Conservation (phyloP, 176 grass and related monocot species). For the maize (Zea mays) region Zm-B73-REFERENCE-NAM-5.0 NC_050098.1:193592001-193592500, state of each 20-base stretch:
- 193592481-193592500: constrained; percentile 42
- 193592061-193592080: constrained; percentile 52
- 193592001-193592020: background rate
- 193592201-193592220: constrained; percentile 61
- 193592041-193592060: constrained; percentile 33
- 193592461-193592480: constrained; percentile 38
- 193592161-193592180: constrained; percentile 53
- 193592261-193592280: constrained; percentile 37
- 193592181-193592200: constrained; percentile 45
- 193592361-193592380: constrained; percentile 49
- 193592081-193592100: constrained; percentile 37
- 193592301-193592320: constrained; percentile 49
- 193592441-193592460: constrained; percentile 50
- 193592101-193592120: constrained; percentile 23
- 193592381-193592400: constrained; percentile 49
- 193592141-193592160: constrained; percentile 51
- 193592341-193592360: constrained; percentile 13
- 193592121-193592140: constrained; percentile 46
- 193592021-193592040: constrained; percentile 17
- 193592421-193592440: constrained; percentile 64
- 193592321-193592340: background rate
- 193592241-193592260: constrained; percentile 19
- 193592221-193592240: constrained; percentile 25
- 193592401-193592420: constrained; percentile 55
- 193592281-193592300: constrained; percentile 66